Percentiles rank a stretch among this genome's conserved stretches.
These are phyloP conservation scores for Entomophthora muscae DNA, from an alignment of 371 early-diverging fungal species.

Conservation along the genomic window DNA sequence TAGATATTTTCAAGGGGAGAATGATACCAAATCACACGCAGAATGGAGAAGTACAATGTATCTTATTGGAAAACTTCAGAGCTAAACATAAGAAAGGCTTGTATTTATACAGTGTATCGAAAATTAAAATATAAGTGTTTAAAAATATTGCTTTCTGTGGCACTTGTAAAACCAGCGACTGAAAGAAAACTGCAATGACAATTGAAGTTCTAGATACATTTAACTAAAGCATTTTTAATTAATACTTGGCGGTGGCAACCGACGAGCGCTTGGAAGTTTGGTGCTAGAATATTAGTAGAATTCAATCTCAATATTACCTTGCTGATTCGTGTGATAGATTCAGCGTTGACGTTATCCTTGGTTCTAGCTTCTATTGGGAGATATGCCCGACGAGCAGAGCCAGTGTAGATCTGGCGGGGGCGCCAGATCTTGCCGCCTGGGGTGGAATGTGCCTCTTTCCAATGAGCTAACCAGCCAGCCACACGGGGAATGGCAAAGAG, in stretches of 20 bases:
- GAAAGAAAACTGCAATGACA: too few species aligned
- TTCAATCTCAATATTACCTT: background rate
- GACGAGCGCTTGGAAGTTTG: conserved; percentile 8
- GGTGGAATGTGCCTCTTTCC: conserved; percentile 22
- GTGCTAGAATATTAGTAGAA: conserved; percentile 1
- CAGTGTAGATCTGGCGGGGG: conserved; percentile 36
- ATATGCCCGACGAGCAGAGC: conserved; percentile 19
- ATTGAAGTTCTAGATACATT: too few species aligned
- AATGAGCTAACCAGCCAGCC: conserved; percentile 33
- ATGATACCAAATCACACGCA: too few species aligned
- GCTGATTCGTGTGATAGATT: background rate
- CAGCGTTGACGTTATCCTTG: conserved; percentile 1
- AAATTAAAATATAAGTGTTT: too few species aligned
- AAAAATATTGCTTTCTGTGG: too few species aligned
- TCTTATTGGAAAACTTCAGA: too few species aligned
- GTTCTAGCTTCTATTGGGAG: conserved; percentile 16
- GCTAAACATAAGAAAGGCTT: too few species aligned
- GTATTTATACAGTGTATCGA: too few species aligned
- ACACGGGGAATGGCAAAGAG: conserved; percentile 20
- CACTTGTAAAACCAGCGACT: too few species aligned
- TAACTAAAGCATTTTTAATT: too few species aligned
- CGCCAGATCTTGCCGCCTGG: conserved; percentile 33
- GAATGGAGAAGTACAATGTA: too few species aligned
- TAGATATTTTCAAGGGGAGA: too few species aligned
- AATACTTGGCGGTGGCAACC: conserved; percentile 7